Base-by-base conservation (phyloP, 305 asterid species). In the Rubia tinctorum region DNA sequence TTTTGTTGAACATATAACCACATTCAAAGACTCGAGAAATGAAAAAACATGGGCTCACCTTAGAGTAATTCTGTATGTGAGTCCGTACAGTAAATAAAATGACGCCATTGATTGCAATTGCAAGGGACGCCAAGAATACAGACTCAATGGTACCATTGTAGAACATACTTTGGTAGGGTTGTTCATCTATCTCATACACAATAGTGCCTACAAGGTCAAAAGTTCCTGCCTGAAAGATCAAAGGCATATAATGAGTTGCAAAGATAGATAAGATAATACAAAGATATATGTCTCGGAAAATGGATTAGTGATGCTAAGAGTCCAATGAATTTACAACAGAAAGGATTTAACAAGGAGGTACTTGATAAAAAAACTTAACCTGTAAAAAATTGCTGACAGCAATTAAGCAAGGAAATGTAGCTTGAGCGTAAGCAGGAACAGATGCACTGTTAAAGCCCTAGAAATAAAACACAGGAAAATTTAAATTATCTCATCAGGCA, bases 371-470 rank as follows among this genome's bases (percentile, higher is more conserved):
- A 12, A 56, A 76, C 56, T 77, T 81, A 83, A 90, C 99, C 95
- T 95, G 99, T 77, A 95, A 86, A 84, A 95, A 95, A 88, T 95
- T 95, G 97, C 96, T 95, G 69, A 95, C 88, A 56, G 84, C 95
- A 78, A 88, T 92, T 73, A 87, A 75, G 77, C 92, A 95, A 14
- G 96, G 97, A 81, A 89, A 95, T 37, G 97, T 71, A 69, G 99
- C 96, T 86, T 95, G 99, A 67, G 90, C 83, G 18, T 91, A 87
- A 80, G 95, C 87, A 40, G 98, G 98, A 75, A 95, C 97, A 51
- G 97, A 87, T 51, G 98, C 96, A 56, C 89, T 92, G 82, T 85
- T 90, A 66, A 89, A 92, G 71, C 84, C 83, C 99, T 95, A 75
- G 78, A 72, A 64, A 34, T 37, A 40, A 9, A 69, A 61, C 30